Base-by-base conservation (phyloP, 192 early-diverging fungal genomes). In the Umbelopsis sp. region DNA sequence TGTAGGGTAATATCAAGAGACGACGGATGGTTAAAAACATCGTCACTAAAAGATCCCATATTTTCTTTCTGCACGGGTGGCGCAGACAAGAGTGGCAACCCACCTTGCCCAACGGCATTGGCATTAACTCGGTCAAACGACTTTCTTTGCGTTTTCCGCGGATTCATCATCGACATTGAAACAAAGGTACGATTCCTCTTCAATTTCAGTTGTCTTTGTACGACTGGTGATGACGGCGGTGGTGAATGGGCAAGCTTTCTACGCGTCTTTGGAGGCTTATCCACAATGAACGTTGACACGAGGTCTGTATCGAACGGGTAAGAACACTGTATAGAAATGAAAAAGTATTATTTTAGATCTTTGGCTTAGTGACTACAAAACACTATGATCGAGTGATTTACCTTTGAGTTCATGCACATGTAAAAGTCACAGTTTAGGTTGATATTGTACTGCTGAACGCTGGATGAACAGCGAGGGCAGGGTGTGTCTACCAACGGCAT, bases 31-130 rank as follows among this genome's bases (percentile, higher is more conserved):
- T 62, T 62, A 62, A 62, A 62, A 62, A 62, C 56, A 62, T 62
- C 56, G 56, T 62, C 56, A 62, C 56, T 62, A 62, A 62, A 34
- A 29, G 26, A 32, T 22, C 56, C 56, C 56, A 62, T 34, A 29
- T 62, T 20, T 34, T 62, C 56, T 62, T 62, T 62, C 56, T 62
- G 56, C 56, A 62, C 56, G 17, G 56, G 56, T 62, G 26, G 56
- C 56, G 56, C 56, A 62, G 56, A 62, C 56, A 62, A 62, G 56
- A 62, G 56, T 62, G 56, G 56, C 31, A 62, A 62, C 56, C 56
- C 56, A 62, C 56, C 56, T 62, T 62, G 56, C 56, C 56, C 56
- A 62, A 62, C 56, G 31, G 56, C 56, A 62, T 62, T 62, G 56
- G 56, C 56, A 62, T 34, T 62, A 20, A n/a, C 20, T 32, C 26